Percentiles rank a stretch among this genome's conserved stretches.
phyloP scores from a whole-genome alignment of 2,329 filamentous ascomycete genomes.

The Ascochyta rabiei region DNA sequence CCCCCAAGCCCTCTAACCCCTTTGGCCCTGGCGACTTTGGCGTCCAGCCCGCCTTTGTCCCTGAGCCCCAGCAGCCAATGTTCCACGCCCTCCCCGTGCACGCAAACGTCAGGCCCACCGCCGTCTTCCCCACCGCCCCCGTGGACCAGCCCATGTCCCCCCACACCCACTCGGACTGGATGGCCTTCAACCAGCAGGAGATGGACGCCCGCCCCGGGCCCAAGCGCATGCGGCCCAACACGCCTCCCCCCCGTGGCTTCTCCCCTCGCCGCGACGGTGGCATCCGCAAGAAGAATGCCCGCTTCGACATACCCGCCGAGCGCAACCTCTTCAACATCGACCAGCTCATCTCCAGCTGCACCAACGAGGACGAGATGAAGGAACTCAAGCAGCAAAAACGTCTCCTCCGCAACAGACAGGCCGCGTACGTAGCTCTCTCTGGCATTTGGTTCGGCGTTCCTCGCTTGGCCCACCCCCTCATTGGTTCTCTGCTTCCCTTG shows the following conservation, averaged over 20 bases:
- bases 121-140: constrained; percentile 55
- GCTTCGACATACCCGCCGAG: constrained; percentile 95
- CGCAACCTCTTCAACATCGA: constrained; percentile 95
- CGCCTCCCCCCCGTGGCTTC: constrained; percentile 71
- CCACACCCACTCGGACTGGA: constrained; percentile 66
- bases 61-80: constrained; percentile 50
- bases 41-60: constrained; percentile 51
- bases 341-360: constrained; percentile 84
- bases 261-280: constrained; percentile 82
- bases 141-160: constrained; percentile 63
- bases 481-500: constrained; percentile 40
- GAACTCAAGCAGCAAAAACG: constrained; percentile 99
- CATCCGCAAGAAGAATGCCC: constrained; percentile 98
- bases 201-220: constrained; percentile 54
- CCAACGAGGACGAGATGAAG: constrained; percentile 91
- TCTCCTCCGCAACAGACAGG: constrained; percentile 90
- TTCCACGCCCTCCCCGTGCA: constrained; percentile 47
- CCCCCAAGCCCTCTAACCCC: constrained; percentile 73
- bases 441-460: constrained; percentile 53
- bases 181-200: constrained; percentile 58
- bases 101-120: constrained; percentile 53
- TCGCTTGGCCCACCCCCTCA: constrained; percentile 35
- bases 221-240: constrained; percentile 69
- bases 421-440: constrained; percentile 70
- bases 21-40: constrained; percentile 60